Base-by-base conservation (phyloP, 176 grass and related monocot species). In the Bromus sterilis region DNA sequence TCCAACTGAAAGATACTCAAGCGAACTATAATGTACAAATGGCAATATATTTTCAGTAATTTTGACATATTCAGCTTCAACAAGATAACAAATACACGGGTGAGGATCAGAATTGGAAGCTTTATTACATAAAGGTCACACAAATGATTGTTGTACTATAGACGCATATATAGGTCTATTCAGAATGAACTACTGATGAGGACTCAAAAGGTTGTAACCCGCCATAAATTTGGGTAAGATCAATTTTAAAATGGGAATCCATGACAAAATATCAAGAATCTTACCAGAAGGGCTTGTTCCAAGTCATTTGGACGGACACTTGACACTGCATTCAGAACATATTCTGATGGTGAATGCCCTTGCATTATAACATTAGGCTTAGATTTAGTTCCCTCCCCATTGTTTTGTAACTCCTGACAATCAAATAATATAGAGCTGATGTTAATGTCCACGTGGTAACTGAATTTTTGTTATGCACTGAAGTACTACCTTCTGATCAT, bases 211-310 rank as follows among this genome's bases (percentile, higher is more conserved):
- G 9, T 41, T 48, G 5, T n/a, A 43, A 21, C n/a, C 8, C 20
- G 11, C 4, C 6, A 82, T 21, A 66, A n/a, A 78, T 73, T 42
- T 9, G 11, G n/a, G 36, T 36, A 74, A 49, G 21, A n/a, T 49
- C 59, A 86, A 74, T 46, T 35, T 35, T 30, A 84, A 43, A 48
- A 30, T 87, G 33, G 13, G 12, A 67, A 40, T 41, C 41, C 20
- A 77, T 65, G 36, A 11, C 25, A 68, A 6, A 73, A 63, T 60
- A 77, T 34, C 68, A 56, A 34, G 69, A 78, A 56, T 76, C 70
- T 61, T 81, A 98, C 95, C 82, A 93, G 67, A 72, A 95, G 92
- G 16, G 90, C 91, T 56, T 93, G 95, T 56, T 95, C 95, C 84
- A 95, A 74, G 80, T 98, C 95, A 88, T 95, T 95, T 56, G 95